These are phyloP conservation scores for Amanita muscaria DNA, from an alignment of 768 basidiomycete genomes.

Conservation along the genomic window DNA sequence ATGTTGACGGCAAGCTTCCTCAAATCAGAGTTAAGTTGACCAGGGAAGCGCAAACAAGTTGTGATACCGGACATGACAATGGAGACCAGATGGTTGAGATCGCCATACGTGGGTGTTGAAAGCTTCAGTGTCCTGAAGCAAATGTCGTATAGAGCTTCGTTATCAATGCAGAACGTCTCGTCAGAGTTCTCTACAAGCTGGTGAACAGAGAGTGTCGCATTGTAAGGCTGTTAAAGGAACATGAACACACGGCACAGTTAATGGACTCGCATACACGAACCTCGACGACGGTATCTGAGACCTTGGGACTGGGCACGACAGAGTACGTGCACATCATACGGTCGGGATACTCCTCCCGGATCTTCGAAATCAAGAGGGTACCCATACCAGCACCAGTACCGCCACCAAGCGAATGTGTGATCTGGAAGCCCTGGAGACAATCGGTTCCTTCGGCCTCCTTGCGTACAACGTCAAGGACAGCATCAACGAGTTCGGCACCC, in stretches of 20 bases:
- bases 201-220: slow-evolving; percentile 96
- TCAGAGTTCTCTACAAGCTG: slow-evolving; percentile 99
- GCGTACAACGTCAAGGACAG: slow-evolving; percentile 95
- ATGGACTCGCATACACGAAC: too few species aligned
- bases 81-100: slow-evolving; percentile 96
- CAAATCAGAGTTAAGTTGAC: slow-evolving; percentile 98
- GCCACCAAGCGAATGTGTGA: slow-evolving; percentile 97
- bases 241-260: too few species aligned
- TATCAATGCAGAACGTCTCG: slow-evolving; percentile 99
- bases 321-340: slow-evolving; percentile 99
- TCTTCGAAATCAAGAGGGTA: slow-evolving; percentile 97
- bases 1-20: slow-evolving; percentile 99
- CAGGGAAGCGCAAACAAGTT: slow-evolving; percentile 98
- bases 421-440: slow-evolving; percentile 98
- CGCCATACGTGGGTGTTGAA: slow-evolving; percentile 90
- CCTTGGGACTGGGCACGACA: slow-evolving; percentile 94
- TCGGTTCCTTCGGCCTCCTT: slow-evolving; percentile 98
- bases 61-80: slow-evolving; percentile 99
- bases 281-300: slow-evolving; percentile 98
- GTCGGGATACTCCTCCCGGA: slow-evolving; percentile 98
- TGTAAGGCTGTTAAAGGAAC: slow-evolving; percentile 68
- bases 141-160: slow-evolving; percentile 98
- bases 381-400: slow-evolving; percentile 99
- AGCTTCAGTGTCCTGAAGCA: slow-evolving; percentile 98
- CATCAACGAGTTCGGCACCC: slow-evolving; percentile 97